Percentiles rank a stretch among this genome's conserved stretches.
Evolutionary conservation across 495 filamentous ascomycete species (phyloP).

Genomic region (Amniculicola lignicola): DNA sequence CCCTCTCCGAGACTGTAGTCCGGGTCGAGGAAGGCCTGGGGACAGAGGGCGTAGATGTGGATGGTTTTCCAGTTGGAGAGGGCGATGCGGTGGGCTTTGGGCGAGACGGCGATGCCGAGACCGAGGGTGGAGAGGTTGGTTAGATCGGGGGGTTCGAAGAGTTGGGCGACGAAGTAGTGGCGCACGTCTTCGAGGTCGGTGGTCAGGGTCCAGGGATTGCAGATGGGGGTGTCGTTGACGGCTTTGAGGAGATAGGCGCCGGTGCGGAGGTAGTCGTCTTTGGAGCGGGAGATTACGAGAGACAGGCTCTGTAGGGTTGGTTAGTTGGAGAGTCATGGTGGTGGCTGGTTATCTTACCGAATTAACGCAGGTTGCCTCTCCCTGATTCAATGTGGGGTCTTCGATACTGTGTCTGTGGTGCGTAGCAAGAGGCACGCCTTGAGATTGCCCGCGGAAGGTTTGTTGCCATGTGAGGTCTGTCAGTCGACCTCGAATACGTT

Average conservation of each 20-base stretch:
- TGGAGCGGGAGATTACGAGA: conserved; percentile 18
- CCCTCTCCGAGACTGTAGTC: not conserved
- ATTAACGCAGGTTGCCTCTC: conserved; percentile 20
- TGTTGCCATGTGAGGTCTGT: no score
- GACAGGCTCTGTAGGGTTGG: conserved; percentile 8
- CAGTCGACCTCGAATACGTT: no score
- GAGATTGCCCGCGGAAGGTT: conserved; percentile 10
- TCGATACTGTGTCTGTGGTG: conserved; percentile 19
- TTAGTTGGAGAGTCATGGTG: not conserved
- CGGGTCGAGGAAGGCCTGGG: conserved; percentile 22
- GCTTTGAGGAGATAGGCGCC: conserved; percentile 30
- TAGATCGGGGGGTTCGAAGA: conserved; percentile 13
- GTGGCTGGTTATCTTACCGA: conserved; percentile 5
- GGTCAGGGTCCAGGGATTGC: conserved; percentile 6
- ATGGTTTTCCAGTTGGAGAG: conserved; percentile 26
- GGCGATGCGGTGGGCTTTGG: conserved; percentile 18
- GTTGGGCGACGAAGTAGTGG: conserved; percentile 28
- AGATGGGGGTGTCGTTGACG: conserved; percentile 11
- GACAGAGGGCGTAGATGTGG: conserved; percentile 20
- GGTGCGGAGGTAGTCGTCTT: not conserved
- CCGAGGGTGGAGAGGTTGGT: conserved; percentile 25
- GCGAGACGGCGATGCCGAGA: conserved; percentile 19
- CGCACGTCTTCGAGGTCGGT: conserved; percentile 2
- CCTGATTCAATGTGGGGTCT: conserved; percentile 8
- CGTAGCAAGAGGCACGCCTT: conserved; percentile 9